Base-by-base conservation (phyloP, 164 flowering plant genomes). In the Sedum album region DNA sequence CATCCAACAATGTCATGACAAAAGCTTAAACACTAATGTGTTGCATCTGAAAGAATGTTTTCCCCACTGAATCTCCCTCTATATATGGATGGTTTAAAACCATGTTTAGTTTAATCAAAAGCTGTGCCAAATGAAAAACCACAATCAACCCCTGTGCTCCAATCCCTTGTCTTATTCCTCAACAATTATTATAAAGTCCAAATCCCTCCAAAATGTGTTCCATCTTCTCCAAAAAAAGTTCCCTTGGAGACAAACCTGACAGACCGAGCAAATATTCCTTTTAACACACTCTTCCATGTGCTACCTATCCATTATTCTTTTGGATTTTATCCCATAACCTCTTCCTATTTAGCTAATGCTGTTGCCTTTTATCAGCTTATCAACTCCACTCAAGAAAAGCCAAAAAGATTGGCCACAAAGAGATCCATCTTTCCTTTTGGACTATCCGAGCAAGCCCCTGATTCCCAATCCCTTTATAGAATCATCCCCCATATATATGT, bases 1-100 rank as follows among this genome's bases (percentile, higher is more conserved):
- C 74, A 51, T 75, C 85, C 89, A 84, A 82, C 51, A 30, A 69
- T 84, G 72, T 65, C 60, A 73, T 70, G 84, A 85, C 92, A 87
- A 85, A 68, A 74, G 70, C 46, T 65, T 28, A 75, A 42, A 64
- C 66, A 64, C 6, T 23, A 25, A 51, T 13, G 31, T 68, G 66
- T 68, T 68, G 68, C 31, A 31, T 33, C 66, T 63, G 67, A 72
- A 65, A 41, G 79, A 71, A 79, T 69, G 75, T 71, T 73, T 63
- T 69, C 6, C 68, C 49, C 67, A 38, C 35, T 60, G 62, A 66
- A 66, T 73, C 76, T 69, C 66, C 33, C 61, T 67, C 48, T 30
- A 14, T n/a, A n/a, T n/a, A n/a, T 30, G 28, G 6, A 8, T 8
- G 60, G 7, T 21, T 35, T 35, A 6, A 23, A 55, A 55, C 23